These are phyloP conservation scores for Pogostemon cablin DNA, from an alignment of 257 asterid species.

Conservation along the genomic window DNA sequence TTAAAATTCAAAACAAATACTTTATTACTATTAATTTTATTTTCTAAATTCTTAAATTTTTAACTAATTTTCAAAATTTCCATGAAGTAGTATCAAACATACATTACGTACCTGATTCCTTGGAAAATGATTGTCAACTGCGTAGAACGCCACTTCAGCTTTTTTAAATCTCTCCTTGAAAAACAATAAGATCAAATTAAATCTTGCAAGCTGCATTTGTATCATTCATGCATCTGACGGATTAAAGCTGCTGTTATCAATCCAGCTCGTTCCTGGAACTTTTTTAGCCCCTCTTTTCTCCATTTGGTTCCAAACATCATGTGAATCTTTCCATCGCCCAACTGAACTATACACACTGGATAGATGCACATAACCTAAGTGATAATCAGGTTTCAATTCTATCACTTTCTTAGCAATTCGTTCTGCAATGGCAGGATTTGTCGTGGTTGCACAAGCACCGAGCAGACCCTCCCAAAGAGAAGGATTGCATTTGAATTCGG, in stretches of 20 bases:
- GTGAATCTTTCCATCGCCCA: conserved; percentile 87
- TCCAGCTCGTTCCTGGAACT: conserved; percentile 84
- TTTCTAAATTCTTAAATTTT: too few species aligned
- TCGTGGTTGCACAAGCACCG: conserved; percentile 69
- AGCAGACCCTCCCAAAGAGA: conserved; percentile 85
- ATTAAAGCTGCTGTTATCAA: conserved; percentile 44
- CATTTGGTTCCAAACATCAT: conserved; percentile 60
- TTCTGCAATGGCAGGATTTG: conserved; percentile 46
- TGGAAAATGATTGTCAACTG: too few species aligned
- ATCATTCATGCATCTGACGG: conserved; percentile 20
- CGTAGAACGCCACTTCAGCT: too few species aligned
- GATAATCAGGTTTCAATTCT: conserved; percentile 76
- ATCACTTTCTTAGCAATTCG: conserved; percentile 51
- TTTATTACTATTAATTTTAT: too few species aligned
- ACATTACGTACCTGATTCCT: too few species aligned
- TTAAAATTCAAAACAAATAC: too few species aligned
- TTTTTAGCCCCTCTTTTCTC: conserved; percentile 58
- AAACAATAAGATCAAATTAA: too few species aligned
- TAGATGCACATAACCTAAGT: conserved; percentile 76
- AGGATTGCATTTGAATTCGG: conserved; percentile 47
- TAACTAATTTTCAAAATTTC: too few species aligned
- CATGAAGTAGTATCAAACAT: too few species aligned
- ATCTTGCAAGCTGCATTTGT: too few species aligned
- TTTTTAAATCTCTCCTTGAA: too few species aligned
- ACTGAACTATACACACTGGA: conserved; percentile 72